Evolutionary conservation across 768 basidiomycete species (phyloP), one percentile per base, ranked within the genome.

Genomic region (Suillus clintonianus): DNA sequence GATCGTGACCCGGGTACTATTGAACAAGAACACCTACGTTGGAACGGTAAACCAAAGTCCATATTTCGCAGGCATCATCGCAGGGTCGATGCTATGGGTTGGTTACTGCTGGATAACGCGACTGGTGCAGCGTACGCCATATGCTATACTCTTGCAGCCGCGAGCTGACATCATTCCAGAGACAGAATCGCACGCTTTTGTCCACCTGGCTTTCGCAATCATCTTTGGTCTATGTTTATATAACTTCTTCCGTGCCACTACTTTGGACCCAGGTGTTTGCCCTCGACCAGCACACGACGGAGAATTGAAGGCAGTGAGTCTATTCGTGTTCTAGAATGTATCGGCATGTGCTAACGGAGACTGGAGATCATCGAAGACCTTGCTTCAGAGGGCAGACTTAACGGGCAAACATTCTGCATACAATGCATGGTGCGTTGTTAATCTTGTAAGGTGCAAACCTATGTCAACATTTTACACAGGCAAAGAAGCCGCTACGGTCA

Each of bases 371-470:
- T 99, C 55, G 96, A 98, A 73, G 93, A 95, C 34, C 80, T 99
- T 19, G 93, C 95, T 15, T 89, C 90, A 11, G 87, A 90, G 71
- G 94, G 95, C 17, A 82, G 90, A 19, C 79, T 99, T 32, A 99
- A 98, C 73, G 96, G 97, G 1, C 95, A 95, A 74, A 95, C 95
- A 11, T 99, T 99, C 76, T 99, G 97, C 71, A 90, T 99, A 58
- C 86, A 89, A 64, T 99, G 97, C 78, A 94, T 99, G 94, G 91
- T 90, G 65, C 55, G 86, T 55, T 55, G 4, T 22, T 17, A 8
- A 59, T 61, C 41, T 39, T 22, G 22, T 36, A 39, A 34, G n/a
- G 7, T 47, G 19, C 50, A 30, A 42, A 30, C 6, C 32, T 34
- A 53, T 53, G n/a, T 45, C 27, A 4, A 50, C n/a, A 36, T 17